Conservation (phyloP, 164 flowering plant genomes). For the Pachysandra terminalis region DNA sequence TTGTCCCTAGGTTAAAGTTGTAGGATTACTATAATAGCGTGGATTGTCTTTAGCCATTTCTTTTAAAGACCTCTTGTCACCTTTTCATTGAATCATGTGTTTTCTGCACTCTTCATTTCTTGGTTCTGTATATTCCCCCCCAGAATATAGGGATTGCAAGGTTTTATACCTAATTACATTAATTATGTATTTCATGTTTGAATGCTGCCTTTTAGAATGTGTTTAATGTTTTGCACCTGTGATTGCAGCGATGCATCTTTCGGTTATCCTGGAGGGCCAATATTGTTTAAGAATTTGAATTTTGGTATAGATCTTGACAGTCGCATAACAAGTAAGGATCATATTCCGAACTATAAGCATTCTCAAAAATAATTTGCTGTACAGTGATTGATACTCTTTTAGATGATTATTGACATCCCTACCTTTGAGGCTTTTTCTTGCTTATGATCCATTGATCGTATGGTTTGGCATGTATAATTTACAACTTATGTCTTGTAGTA, state of each 20-base stretch:
- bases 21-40: background rate
- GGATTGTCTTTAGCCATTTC: background rate
- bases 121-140: background rate
- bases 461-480: background rate
- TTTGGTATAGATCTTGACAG: constrained; percentile 99
- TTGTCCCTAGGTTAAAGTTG: background rate
- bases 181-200: background rate
- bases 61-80: background rate
- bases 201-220: background rate
- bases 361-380: background rate
- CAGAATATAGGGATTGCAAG: background rate
- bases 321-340: constrained; percentile 88
- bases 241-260: constrained; percentile 95
- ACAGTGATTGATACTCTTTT: too few species aligned
- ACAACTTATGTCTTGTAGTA: too few species aligned
- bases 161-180: too few species aligned
- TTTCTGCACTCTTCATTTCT: background rate
- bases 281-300: constrained; percentile 85
- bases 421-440: background rate
- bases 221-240: constrained; percentile 10
- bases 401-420: too few species aligned
- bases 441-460: background rate
- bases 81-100: background rate
- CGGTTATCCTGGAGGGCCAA: constrained; percentile 97
- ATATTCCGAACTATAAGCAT: background rate